Conservation (phyloP, 2,329 filamentous ascomycete genomes). For the Fusarium haematococcum region DNA sequence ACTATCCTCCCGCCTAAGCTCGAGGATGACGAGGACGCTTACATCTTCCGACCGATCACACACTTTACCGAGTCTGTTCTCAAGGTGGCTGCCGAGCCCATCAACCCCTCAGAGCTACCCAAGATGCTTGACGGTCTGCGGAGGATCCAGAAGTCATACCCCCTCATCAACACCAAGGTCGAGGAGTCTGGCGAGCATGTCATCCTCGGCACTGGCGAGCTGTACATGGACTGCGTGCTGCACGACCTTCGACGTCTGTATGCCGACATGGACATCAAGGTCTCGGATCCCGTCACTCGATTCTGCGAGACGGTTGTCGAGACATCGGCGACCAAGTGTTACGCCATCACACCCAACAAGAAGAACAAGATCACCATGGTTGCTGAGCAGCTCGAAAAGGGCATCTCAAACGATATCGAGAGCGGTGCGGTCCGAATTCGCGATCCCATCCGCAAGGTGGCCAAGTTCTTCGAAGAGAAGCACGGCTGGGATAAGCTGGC, state of each 20-base stretch:
- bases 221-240: conserved; percentile 99
- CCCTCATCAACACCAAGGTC: conserved; percentile 94
- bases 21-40: conserved; percentile 89
- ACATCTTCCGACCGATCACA: conserved; percentile 91
- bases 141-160: conserved; percentile 98
- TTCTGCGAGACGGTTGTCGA: conserved; percentile 99
- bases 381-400: conserved; percentile 93
- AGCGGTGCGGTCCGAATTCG: conserved; percentile 89
- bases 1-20: conserved; percentile 86
- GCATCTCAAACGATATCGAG: conserved; percentile 95
- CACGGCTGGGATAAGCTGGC: conserved; percentile 98
- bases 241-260: conserved; percentile 95
- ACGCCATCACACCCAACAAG: conserved; percentile 97
- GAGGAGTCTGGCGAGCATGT: conserved; percentile 98
- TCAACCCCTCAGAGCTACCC: conserved; percentile 96
- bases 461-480: conserved; percentile 96
- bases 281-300: conserved; percentile 95
- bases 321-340: conserved; percentile 97
- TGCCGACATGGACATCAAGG: conserved; percentile 99
- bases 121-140: conserved; percentile 98
- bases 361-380: conserved; percentile 99
- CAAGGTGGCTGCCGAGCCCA: conserved; percentile 97
- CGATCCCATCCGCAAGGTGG: conserved; percentile 91
- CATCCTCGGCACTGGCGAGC: conserved; percentile 91
- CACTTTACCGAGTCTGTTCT: conserved; percentile 98